Percentiles rank a stretch among this genome's conserved stretches.
Conservation (phyloP, 768 basidiomycete genomes). For the Antrodiella citrinella region DNA sequence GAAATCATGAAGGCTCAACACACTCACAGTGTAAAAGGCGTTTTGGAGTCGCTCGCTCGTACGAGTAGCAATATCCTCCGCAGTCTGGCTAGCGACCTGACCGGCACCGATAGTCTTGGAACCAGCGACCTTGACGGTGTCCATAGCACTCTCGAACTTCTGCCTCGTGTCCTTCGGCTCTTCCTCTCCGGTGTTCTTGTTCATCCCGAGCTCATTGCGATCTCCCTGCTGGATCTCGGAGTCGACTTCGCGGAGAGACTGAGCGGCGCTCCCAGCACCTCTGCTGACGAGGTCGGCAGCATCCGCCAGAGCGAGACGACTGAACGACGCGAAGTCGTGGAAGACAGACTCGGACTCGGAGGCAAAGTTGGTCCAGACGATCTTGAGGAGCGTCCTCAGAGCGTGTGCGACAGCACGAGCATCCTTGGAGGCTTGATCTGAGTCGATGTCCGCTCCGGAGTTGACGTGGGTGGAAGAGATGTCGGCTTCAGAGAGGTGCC, state of each 20-base stretch:
- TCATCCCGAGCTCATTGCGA: slow-evolving; percentile 48
- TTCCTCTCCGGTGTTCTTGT: slow-evolving; percentile 37
- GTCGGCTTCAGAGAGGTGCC: slow-evolving; percentile 54
- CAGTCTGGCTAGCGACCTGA: slow-evolving; percentile 33
- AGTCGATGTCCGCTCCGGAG: slow-evolving; percentile 21
- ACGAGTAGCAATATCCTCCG: slow-evolving; percentile 37
- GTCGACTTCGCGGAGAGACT: slow-evolving; percentile 46
- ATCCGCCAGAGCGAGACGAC: slow-evolving; percentile 58
- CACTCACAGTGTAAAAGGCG: slow-evolving; percentile 42
- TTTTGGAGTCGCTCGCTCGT: slow-evolving; percentile 37
- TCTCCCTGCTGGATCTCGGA: slow-evolving; percentile 52
- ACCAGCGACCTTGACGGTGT: slow-evolving; percentile 50
- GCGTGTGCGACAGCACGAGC: slow-evolving; percentile 40
- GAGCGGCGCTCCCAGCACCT: slow-evolving; percentile 43
- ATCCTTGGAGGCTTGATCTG: slow-evolving; percentile 42
- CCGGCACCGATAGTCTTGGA: slow-evolving; percentile 46
- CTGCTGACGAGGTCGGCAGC: slow-evolving; percentile 51
- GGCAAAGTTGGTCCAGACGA: slow-evolving; percentile 44
- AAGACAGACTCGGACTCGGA: slow-evolving; percentile 48
- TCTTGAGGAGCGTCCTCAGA: slow-evolving; percentile 41
- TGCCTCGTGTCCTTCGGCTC: slow-evolving; percentile 36
- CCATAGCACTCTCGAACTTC: slow-evolving; percentile 62
- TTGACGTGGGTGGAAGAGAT: slow-evolving; percentile 27
- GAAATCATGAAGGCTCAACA: slow-evolving; percentile 3
- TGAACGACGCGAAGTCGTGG: slow-evolving; percentile 56